Evolutionary conservation across 2,329 filamentous ascomycete species (phyloP), one percentile per base, ranked within the genome.

Genomic region (Coniochaeta ligniaria): DNA sequence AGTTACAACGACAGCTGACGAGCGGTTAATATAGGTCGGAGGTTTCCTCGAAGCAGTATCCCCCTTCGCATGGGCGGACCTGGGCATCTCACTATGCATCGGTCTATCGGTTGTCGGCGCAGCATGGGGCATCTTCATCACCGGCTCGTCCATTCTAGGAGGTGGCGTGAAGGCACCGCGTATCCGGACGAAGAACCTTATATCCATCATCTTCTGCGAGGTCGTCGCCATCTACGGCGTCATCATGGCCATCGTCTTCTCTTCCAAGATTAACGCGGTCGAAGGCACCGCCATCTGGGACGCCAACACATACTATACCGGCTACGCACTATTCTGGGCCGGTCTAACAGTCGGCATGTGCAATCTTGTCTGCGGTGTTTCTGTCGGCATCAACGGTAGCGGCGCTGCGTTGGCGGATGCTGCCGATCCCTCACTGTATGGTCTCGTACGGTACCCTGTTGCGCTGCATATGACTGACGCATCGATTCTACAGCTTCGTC

Each of bases 161-260:
- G 95, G 91, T 69, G 95, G 95, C 80, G 95, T 99, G 72, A 94
- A 91, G 76, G 94, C 95, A 54, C 96, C 96, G 41, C 90, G 95
- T 70, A 99, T 99, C 78, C 91, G 95, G 75, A 99, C 95, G 65
- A 99, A 99, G 87, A 99, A 99, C 82, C 78, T 99, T 72, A 98
- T 99, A 75, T 98, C 94, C 70, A 99, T 99, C 77, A 98, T 99
- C 79, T 99, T 99, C 80, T 99, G 95, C 81, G 95, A 99, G 80
- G 95, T 99, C 72, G 95, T 99, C 71, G 95, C 95, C 76, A 99
- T 99, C 76, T 99, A 99, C 83, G 96, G 96, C 70, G 94, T 99
- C 77, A 99, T 99, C 79, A 99, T 99, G 92, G 90, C 93, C 70
- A 99, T 99, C 74, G 90, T 99, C 70, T 98, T 98, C 80, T 96